phyloP scores from a whole-genome alignment of 2,329 filamentous ascomycete genomes.

The Aureobasidium sp. region DNA sequence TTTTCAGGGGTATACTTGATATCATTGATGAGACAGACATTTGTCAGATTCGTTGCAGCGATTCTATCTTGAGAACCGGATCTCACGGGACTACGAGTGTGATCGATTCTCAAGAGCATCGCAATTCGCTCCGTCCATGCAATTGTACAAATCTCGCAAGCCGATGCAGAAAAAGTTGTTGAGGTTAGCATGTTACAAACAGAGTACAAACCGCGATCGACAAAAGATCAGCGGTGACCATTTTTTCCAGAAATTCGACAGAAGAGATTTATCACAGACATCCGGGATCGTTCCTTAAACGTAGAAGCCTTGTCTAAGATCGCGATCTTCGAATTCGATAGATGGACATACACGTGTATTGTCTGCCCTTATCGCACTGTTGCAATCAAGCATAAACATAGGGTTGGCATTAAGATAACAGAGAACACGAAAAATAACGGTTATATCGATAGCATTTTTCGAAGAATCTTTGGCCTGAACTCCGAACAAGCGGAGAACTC shows the following conservation, averaged over 20 bases:
- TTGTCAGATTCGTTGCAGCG: not conserved
- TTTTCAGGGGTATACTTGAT: too few species aligned
- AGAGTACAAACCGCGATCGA: not conserved
- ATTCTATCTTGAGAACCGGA: not conserved
- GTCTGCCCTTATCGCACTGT: not conserved
- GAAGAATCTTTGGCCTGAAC: not conserved
- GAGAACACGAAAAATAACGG: not conserved
- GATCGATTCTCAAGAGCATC: not conserved
- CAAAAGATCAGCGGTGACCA: not conserved
- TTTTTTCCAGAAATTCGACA: not conserved
- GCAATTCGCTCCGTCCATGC: too few species aligned
- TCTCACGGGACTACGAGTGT: too few species aligned
- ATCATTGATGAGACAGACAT: not conserved
- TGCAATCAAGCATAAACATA: constrained; percentile 8
- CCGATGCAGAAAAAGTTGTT: not conserved
- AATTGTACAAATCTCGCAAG: not conserved
- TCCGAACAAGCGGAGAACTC: not conserved
- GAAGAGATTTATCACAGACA: not conserved
- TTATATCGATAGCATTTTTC: constrained; percentile 4
- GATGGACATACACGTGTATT: not conserved
- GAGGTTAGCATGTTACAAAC: constrained; percentile 1
- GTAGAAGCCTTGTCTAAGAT: not conserved
- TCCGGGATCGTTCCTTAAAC: not conserved
- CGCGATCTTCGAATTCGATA: not conserved
- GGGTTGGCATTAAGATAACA: constrained; percentile 2